phyloP scores from a whole-genome alignment of 257 asterid genomes.

The Leonotis leonurus region DNA sequence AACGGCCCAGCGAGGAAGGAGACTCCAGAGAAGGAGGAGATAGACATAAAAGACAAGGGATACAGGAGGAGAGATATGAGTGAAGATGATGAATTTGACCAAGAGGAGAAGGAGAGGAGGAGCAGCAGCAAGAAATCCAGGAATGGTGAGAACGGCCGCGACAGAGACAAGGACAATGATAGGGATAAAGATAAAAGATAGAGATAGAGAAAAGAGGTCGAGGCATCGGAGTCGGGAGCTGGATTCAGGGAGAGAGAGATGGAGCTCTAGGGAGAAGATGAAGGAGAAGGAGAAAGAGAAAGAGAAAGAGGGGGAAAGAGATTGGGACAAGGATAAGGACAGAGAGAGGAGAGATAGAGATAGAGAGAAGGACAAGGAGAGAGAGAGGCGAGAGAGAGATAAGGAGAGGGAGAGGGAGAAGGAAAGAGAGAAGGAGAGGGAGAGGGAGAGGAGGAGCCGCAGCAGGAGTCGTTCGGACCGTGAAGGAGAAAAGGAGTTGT shows the following conservation, averaged over 20 bases:
- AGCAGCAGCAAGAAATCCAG: conserved; percentile 69
- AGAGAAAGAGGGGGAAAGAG: conserved; percentile 25
- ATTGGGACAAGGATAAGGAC: no score
- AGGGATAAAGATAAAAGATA: conserved; percentile 42
- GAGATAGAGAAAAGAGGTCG: conserved; percentile 62
- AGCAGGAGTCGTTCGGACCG: conserved; percentile 67
- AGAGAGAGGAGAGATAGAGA: no score
- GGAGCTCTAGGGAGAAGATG: conserved; percentile 37
- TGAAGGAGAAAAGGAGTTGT: conserved; percentile 56
- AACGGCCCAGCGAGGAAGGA: conserved; percentile 53
- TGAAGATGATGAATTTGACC: conserved; percentile 48
- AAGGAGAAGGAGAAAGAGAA: conserved; percentile 30
- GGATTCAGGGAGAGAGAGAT: conserved; percentile 43
- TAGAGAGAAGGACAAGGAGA: no score
- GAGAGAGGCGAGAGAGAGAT: no score
- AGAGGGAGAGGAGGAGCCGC: conserved; percentile 63
- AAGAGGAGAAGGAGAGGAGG: conserved; percentile 62
- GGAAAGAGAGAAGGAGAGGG: conserved; percentile 27
- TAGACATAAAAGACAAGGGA: conserved; percentile 60
- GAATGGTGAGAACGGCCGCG: conserved; percentile 53
- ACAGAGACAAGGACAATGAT: conserved; percentile 35
- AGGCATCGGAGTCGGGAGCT: conserved; percentile 53
- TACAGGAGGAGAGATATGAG: conserved; percentile 64
- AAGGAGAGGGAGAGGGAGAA: no score
- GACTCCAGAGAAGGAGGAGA: conserved; percentile 41